Evolutionary conservation across 1,284 basidiomycete species (phyloP), one percentile per base, ranked within the genome.

Genomic region (Cryptococcus neoformans): DNA sequence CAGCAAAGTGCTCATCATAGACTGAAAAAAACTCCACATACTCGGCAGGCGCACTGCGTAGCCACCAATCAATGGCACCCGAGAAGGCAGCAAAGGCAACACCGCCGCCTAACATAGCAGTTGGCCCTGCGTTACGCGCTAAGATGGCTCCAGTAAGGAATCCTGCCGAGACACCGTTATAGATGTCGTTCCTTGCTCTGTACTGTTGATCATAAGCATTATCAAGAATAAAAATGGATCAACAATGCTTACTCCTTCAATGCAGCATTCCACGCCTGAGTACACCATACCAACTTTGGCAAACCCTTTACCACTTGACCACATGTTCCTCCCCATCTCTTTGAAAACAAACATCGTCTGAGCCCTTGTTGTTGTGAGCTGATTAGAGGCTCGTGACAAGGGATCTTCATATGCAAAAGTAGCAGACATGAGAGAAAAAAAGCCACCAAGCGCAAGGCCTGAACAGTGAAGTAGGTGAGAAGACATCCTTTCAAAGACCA

Each of bases 371-470:
- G 75, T 73, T 8, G 46, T 14, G 28, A 76, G 57, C 54, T 77
- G 64, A 34, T 65, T 60, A 11, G 85, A 84, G 49, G 85, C 81
- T 49, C 90, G 85, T 41, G 90, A 82, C 50, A 92, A 79, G 6
- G 95, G 95, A 75, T 98, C 95, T 75, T 98, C 95, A 69, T 96
- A 93, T 34, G 89, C 88, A 72, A 99, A 95, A 37, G 91, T 92
- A 11, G 92, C 83, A 45, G 90, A 92, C 92, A 99, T 95, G 60
- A 99, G 83, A 1, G 92, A 91, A 80, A 99, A 92, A 81, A 98
- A 94, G 36, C 88, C 94, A 62, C 95, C 96, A 49, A 98, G 83
- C 10, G 83, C 93, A 70, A 98, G 87, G 57, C 92, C 95, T 90
- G 75, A 35, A 28, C 34, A 35, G 41, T 9, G 34, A 45, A 35